Evolutionary conservation across 2,329 filamentous ascomycete genomes (phyloP).

Genomic region (Alternaria arbusti): DNA sequence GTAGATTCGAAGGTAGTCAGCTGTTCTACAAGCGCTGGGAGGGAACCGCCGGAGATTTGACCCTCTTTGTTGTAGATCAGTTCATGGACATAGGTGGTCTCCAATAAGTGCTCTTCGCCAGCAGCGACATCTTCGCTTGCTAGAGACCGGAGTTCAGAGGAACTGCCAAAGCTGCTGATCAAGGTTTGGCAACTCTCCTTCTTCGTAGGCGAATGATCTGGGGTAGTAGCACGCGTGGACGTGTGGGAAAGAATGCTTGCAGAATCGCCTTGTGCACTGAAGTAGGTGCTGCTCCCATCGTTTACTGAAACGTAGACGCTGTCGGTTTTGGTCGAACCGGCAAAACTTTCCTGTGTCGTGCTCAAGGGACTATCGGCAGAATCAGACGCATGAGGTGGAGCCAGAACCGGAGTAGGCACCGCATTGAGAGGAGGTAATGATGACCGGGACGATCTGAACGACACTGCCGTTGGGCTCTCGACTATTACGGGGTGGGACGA

Average conservation of each 20-base stretch:
- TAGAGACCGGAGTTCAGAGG: slow-evolving; percentile 66
- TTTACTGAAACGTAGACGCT: slow-evolving; percentile 77
- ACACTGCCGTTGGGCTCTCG: slow-evolving; percentile 42
- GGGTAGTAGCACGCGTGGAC: slow-evolving; percentile 88
- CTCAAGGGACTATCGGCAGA: slow-evolving; percentile 47
- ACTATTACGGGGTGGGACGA: slow-evolving; percentile 28
- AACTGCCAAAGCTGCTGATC: slow-evolving; percentile 68
- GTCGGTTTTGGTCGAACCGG: slow-evolving; percentile 52
- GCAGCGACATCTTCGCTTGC: slow-evolving; percentile 79
- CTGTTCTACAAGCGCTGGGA: slow-evolving; percentile 90
- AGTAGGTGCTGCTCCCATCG: slow-evolving; percentile 80
- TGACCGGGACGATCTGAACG: slow-evolving; percentile 58
- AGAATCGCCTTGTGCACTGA: slow-evolving; percentile 76
- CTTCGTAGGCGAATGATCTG: slow-evolving; percentile 65
- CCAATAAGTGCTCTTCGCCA: slow-evolving; percentile 82
- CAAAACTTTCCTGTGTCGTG: slow-evolving; percentile 36
- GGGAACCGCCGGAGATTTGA: slow-evolving; percentile 88
- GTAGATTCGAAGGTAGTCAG: slow-evolving; percentile 92
- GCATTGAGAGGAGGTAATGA: slow-evolving; percentile 49
- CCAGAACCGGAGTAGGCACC: slow-evolving; percentile 35
- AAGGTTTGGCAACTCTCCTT: slow-evolving; percentile 66
- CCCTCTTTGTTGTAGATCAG: slow-evolving; percentile 93
- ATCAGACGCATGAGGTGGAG: slow-evolving; percentile 34
- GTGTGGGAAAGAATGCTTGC: slow-evolving; percentile 79
- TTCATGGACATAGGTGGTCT: slow-evolving; percentile 90